Base-by-base conservation (phyloP, 2,329 filamentous ascomycete species). In the Trichoderma polysporum region DNA sequence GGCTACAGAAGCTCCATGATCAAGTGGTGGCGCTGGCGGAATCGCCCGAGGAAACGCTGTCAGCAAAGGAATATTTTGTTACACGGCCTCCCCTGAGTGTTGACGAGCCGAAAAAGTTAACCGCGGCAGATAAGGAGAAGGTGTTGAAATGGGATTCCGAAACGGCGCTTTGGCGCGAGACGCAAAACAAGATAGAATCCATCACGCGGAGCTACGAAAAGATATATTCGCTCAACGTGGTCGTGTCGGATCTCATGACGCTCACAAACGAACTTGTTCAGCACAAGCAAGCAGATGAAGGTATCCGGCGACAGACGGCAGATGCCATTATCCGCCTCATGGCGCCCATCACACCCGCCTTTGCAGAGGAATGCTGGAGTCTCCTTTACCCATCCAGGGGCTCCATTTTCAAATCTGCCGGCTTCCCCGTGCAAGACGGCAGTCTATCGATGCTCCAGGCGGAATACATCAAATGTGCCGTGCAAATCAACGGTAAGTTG, bases 401-500 rank as follows among this genome's bases (percentile, higher is more conserved):
- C 2, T 82, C 83, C 37, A 76, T 84, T 65, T 84, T 84, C 70
- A 64, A 56, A n/a, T 71, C 76, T 47, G 83, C 85, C 1, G 75
- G 76, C 0, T 95, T 92, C 80, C 91, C 91, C 0, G 74, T 70
- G 0, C 74, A 80, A 2, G 87, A 90, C 69, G 83, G 81, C 29
- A 83, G 83, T 56, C 71, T 83, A 65, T 74, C 81, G 70, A 74
- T 85, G 70, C 76, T 89, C 70, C 79, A 84, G 72, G 78, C 83
- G 62, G 77, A 82, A 69, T 81, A 78, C 69, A 78, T 84, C 75
- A 80, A 76, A 3, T 91, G 88, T 70, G 90, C 90, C 0, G 88
- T 97, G 17, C 90, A 93, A 73, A 79, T 96, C 69, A 93, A 96
- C 74, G 92, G 93, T n/a, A 93, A 90, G 76, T 78, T 91, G 69